Evolutionary conservation across 148 eudicot genomes (phyloP).

Genomic region (Diospyros lotus): DNA sequence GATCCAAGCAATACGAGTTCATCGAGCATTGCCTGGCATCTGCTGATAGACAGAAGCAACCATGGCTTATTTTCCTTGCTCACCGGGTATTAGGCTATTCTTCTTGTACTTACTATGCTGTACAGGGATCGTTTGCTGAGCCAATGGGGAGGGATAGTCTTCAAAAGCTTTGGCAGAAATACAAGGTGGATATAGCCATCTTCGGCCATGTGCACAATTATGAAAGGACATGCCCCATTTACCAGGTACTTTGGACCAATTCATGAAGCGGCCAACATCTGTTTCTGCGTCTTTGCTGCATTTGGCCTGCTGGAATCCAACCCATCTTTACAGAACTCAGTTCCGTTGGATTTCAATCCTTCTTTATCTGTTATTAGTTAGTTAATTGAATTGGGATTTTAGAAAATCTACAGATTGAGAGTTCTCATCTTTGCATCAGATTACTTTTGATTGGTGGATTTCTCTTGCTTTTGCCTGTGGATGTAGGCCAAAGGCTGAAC

Average conservation of each 20-base stretch:
- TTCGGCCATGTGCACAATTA: conserved; percentile 88
- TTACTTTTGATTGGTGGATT: no score
- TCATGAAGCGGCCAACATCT: background rate
- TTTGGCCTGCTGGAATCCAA: background rate
- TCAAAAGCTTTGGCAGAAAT: conserved; percentile 81
- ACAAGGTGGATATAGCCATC: conserved; percentile 79
- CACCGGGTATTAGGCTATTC: conserved; percentile 67
- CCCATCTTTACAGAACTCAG: background rate
- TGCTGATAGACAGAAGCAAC: conserved; percentile 56
- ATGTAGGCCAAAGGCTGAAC: no score
- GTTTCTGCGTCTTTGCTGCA: background rate
- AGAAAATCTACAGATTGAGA: no score
- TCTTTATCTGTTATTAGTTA: background rate
- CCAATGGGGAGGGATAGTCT: conserved; percentile 82
- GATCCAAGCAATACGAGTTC: conserved; percentile 59
- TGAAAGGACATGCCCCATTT: conserved; percentile 80
- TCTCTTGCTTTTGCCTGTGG: no score
- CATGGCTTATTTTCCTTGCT: conserved; percentile 61
- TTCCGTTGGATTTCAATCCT: background rate
- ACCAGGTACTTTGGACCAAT: conserved; percentile 46
- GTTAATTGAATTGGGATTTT: background rate
- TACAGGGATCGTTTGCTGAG: conserved; percentile 56
- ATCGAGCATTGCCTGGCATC: conserved; percentile 55
- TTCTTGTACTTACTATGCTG: conserved; percentile 34
- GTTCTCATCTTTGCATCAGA: background rate